Evolutionary conservation across 768 basidiomycete species (phyloP), one percentile per base, ranked within the genome.

Genomic region (Leccinellum luteum): DNA sequence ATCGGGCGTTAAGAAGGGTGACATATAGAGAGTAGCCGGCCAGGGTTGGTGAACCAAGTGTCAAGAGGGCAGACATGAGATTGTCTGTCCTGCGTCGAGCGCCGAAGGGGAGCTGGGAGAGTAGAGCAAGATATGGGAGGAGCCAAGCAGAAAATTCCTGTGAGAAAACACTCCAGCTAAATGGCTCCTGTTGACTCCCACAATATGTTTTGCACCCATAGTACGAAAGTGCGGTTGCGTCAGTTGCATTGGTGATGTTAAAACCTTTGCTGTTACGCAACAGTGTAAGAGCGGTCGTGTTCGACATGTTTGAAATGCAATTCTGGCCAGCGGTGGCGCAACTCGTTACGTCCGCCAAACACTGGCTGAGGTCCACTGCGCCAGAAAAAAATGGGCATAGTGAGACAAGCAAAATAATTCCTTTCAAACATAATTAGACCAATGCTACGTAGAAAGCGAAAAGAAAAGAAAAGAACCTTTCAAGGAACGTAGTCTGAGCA

Each of bases 31-130:
- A 80, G 60, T 80, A 81, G 4, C 74, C 76, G 1, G 80, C 78
- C 4, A 81, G 73, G 3, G 65, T 64, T 0, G 80, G 80, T 0
- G 77, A 79, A 1, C 80, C 80, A 25, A 81, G 62, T 1, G 78
- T 75, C 34, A 81, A 66, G 8, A 81, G 14, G 19, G 75, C 73
- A 8, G 78, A 75, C 59, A 73, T 68, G 38, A 80, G 64, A 52
- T 81, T 79, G 19, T 78, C 77, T n/a, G 71, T 59, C 27, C 64
- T 73, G 51, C 73, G 72, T 12, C 60, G 67, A 30, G 75, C 71
- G 8, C 79, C 79, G 25, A 79, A 82, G 0, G 80, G 81, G n/a
- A 82, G 74, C 48, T 80, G 79, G 0, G 79, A 79, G 19, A 81
- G 66, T 8, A 82, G 59, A 1, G 80, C 78, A 13, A 82, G 72